Evolutionary conservation across 768 basidiomycete species (phyloP).

Genomic region (Chalciporus pseudorubinellus): DNA sequence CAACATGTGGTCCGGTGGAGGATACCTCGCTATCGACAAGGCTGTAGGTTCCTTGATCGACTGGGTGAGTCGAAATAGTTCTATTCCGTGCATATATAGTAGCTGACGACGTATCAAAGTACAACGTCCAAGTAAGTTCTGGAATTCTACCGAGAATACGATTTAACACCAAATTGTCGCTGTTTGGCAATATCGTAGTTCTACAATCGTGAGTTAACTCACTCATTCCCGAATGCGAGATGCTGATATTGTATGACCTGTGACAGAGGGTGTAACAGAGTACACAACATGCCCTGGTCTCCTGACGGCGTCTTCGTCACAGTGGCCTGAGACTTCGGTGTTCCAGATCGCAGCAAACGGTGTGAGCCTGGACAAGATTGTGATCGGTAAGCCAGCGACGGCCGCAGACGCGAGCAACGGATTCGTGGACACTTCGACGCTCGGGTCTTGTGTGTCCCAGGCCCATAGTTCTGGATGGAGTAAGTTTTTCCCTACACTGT

Average conservation of each 20-base stretch:
- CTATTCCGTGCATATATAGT: no score
- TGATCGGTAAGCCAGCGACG: constrained; percentile 53
- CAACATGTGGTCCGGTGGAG: no score
- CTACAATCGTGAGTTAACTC: constrained; percentile 17
- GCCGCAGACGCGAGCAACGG: constrained; percentile 43
- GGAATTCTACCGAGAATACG: no score
- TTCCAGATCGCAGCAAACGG: constrained; percentile 48
- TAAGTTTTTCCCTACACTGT: constrained; percentile 35
- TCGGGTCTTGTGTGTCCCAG: constrained; percentile 57
- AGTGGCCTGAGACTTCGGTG: constrained; percentile 41
- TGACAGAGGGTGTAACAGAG: constrained; percentile 35
- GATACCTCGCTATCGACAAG: no score
- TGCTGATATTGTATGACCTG: background rate
- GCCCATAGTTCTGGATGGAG: constrained; percentile 67
- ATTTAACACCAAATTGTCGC: no score
- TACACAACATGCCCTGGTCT: constrained; percentile 39
- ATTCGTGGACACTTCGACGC: constrained; percentile 53
- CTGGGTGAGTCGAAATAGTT: no score
- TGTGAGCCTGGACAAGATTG: constrained; percentile 45
- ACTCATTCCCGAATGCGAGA: background rate
- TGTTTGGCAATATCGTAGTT: no score
- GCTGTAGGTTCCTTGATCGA: no score
- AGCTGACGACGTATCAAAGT: no score
- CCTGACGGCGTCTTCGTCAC: constrained; percentile 37
- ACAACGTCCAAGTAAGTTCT: no score